Percentiles rank a stretch among this genome's conserved stretches.
Conservation (phyloP, 129 eudicot species). For the Silybum marianum region DNA sequence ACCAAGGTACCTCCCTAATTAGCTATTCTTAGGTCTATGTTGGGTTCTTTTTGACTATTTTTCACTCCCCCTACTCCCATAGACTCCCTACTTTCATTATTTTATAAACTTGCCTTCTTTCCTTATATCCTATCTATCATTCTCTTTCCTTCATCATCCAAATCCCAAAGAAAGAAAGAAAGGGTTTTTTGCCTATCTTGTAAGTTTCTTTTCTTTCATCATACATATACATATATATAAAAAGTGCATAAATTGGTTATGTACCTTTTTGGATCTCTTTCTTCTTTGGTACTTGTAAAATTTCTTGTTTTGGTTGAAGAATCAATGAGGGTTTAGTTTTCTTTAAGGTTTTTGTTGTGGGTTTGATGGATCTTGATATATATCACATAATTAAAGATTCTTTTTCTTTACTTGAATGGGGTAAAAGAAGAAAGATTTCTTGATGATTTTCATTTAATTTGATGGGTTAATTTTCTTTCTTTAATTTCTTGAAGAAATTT, state of each 20-base stretch:
- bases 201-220: conserved; percentile 24
- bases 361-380: conserved; percentile 1
- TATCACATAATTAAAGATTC: background rate
- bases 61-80: conserved; percentile 8
- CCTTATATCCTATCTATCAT: background rate
- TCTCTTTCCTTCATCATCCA: conserved; percentile 16
- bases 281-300: conserved; percentile 16
- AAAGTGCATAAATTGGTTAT: conserved; percentile 1
- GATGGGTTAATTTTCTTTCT: background rate
- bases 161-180: conserved; percentile 27
- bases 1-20: conserved; percentile 6
- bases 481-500: background rate
- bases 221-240: background rate
- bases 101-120: conserved; percentile 10
- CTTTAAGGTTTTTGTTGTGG: background rate
- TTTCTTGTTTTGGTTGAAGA: conserved; percentile 14
- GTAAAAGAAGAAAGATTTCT: background rate
- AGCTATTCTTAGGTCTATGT: conserved; percentile 20
- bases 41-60: conserved; percentile 24
- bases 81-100: conserved; percentile 20
- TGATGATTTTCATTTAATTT: background rate
- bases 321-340: background rate
- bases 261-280: conserved; percentile 27
- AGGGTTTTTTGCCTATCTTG: conserved; percentile 14
- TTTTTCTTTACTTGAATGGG: conserved; percentile 2